Conservation (phyloP, 192 early-diverging fungal genomes). For the Powellomyces hirtus region DNA sequence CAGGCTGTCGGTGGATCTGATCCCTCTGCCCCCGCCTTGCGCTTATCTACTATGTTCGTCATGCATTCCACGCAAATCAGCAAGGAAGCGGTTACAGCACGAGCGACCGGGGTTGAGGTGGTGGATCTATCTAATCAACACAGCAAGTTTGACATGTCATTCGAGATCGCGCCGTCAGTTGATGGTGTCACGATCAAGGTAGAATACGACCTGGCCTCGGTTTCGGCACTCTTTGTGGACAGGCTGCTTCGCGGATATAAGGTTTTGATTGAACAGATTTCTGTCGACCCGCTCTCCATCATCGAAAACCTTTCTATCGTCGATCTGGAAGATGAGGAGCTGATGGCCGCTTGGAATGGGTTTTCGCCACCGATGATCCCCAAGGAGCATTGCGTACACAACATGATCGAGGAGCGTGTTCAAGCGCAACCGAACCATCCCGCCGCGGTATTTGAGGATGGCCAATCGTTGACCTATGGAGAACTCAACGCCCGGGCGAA, state of each 20-base stretch:
- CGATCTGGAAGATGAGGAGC: background rate
- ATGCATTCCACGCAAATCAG: background rate
- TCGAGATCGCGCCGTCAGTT: background rate
- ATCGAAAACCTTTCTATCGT: background rate
- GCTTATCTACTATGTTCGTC: background rate
- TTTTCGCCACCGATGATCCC: too few species aligned
- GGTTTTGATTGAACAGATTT: background rate
- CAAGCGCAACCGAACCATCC: too few species aligned
- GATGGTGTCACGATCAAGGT: background rate
- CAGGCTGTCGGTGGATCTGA: background rate
- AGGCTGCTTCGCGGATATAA: background rate
- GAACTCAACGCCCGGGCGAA: conserved; percentile 7
- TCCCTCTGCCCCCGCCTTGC: background rate
- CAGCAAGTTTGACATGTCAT: background rate
- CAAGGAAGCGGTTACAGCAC: background rate
- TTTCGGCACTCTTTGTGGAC: background rate
- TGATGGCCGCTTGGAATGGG: background rate
- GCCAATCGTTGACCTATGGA: conserved; percentile 4
- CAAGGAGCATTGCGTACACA: too few species aligned
- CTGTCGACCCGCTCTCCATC: background rate
- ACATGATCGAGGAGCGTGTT: too few species aligned
- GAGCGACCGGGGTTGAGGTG: background rate
- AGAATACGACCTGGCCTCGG: background rate
- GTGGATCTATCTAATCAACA: background rate
- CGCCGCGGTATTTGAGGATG: background rate